phyloP scores from a whole-genome alignment of 2,329 filamentous ascomycete species.

The Colletotrichum abscissum region DNA sequence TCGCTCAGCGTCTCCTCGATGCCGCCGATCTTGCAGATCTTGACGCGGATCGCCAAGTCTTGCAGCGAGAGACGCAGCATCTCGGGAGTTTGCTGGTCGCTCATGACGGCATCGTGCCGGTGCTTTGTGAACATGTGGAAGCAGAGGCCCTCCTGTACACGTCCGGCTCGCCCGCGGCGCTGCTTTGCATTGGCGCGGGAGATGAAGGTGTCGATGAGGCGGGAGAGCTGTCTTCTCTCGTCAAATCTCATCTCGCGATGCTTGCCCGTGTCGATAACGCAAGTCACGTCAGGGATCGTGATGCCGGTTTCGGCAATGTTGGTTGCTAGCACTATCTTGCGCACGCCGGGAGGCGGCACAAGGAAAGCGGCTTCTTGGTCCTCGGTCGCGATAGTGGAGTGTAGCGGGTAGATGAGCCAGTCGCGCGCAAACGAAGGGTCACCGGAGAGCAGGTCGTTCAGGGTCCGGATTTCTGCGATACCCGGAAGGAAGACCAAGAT shows the following conservation, averaged over 20 bases:
- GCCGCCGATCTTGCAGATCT: slow-evolving; percentile 94
- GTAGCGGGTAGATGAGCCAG: slow-evolving; percentile 90
- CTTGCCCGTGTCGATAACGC: slow-evolving; percentile 95
- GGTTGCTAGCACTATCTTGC: slow-evolving; percentile 96
- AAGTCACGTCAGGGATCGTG: slow-evolving; percentile 97
- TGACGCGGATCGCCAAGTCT: slow-evolving; percentile 94
- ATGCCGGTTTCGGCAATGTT: slow-evolving; percentile 99
- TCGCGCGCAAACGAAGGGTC: slow-evolving; percentile 79
- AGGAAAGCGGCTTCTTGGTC: slow-evolving; percentile 95
- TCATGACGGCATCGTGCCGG: slow-evolving; percentile 86
- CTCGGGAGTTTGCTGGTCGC: slow-evolving; percentile 94
- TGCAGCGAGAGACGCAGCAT: slow-evolving; percentile 95
- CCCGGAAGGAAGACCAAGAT: slow-evolving; percentile 96
- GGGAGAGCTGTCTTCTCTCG: slow-evolving; percentile 89
- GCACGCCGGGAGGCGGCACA: slow-evolving; percentile 81
- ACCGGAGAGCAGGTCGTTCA: slow-evolving; percentile 86
- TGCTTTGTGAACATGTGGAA: slow-evolving; percentile 96
- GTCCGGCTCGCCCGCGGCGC: slow-evolving; percentile 89
- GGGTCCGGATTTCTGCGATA: slow-evolving; percentile 88
- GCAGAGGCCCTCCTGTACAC: slow-evolving; percentile 94
- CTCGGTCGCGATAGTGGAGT: slow-evolving; percentile 95
- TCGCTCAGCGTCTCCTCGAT: slow-evolving; percentile 91
- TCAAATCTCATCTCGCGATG: slow-evolving; percentile 98
- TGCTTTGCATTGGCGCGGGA: slow-evolving; percentile 96
- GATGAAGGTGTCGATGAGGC: slow-evolving; percentile 93